phyloP scores from a whole-genome alignment of 2,329 filamentous ascomycete species.

The Xylaria arbuscula region DNA sequence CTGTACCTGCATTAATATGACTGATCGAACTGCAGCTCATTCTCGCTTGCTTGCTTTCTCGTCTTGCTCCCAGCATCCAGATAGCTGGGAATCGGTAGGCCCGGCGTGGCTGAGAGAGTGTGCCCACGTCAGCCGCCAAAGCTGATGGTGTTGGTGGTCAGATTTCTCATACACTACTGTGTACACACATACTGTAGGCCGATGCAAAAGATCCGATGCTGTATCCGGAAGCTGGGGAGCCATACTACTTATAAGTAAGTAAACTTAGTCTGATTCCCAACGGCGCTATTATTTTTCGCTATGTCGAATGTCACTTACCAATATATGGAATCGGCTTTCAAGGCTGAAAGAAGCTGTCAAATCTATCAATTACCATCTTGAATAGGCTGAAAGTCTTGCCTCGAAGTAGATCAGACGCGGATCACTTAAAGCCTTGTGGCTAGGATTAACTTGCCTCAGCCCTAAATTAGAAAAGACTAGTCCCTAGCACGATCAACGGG shows the following conservation, averaged over 20 bases:
- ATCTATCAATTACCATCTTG: not conserved
- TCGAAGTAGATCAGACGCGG: constrained; percentile 29
- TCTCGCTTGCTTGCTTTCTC: constrained; percentile 19
- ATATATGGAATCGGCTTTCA: constrained; percentile 8
- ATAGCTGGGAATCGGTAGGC: constrained; percentile 20
- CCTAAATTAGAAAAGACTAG: constrained; percentile 2
- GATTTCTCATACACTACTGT: constrained; percentile 11
- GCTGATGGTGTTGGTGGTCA: constrained; percentile 29
- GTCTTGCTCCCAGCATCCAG: constrained; percentile 23
- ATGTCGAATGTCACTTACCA: not conserved
- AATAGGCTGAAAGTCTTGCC: constrained; percentile 7
- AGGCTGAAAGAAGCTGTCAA: not conserved
- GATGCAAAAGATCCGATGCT: not conserved
- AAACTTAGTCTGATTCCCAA: too few relatives aligned
- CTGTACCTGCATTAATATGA: constrained; percentile 36
- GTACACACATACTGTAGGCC: not conserved
- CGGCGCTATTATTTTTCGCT: too few relatives aligned
- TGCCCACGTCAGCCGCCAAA: constrained; percentile 32
- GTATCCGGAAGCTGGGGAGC: constrained; percentile 8
- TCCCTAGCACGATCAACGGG: not conserved
- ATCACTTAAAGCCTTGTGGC: constrained; percentile 29
- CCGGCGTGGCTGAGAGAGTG: constrained; percentile 17
- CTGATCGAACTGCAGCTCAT: constrained; percentile 27
- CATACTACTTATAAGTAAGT: not conserved
- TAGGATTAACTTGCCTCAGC: constrained; percentile 14